phyloP scores from a whole-genome alignment of 2,329 filamentous ascomycete species.

The Talaromyces funiculosus region DNA sequence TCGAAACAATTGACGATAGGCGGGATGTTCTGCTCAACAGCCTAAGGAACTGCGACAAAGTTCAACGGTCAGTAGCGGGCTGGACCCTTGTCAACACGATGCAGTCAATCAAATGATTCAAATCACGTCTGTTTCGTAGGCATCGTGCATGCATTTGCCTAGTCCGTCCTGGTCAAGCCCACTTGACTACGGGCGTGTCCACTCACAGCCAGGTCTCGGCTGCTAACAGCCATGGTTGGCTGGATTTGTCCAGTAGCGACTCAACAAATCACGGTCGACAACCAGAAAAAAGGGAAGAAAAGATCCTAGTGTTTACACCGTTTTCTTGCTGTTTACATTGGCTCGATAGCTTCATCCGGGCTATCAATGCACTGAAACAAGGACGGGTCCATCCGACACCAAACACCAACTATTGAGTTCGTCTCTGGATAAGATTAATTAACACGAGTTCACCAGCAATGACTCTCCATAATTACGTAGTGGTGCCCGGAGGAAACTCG shows the following conservation, averaged over 20 bases:
- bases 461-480: not conserved
- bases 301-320: not conserved
- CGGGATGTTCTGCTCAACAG: too few relatives aligned
- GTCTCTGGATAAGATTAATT: not conserved
- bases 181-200: not conserved
- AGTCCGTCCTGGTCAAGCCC: not conserved
- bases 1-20: not conserved
- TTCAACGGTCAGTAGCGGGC: slow-evolving; percentile 13
- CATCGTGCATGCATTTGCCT: not conserved
- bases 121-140: not conserved
- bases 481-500: not conserved
- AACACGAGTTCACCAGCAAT: not conserved
- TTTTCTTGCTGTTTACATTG: not conserved
- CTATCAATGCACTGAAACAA: too few relatives aligned
- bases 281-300: too few relatives aligned
- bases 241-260: not conserved
- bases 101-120: not conserved
- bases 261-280: not conserved
- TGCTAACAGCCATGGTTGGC: not conserved
- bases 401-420: too few relatives aligned
- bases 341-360: too few relatives aligned
- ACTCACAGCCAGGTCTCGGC: not conserved
- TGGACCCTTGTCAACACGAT: not conserved
- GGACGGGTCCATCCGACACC: not conserved
- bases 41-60: not conserved